Percentiles rank a stretch among this genome's conserved stretches.
Evolutionary conservation across 2,329 filamentous ascomycete species (phyloP).

Genomic region (Piedraia hortae): DNA sequence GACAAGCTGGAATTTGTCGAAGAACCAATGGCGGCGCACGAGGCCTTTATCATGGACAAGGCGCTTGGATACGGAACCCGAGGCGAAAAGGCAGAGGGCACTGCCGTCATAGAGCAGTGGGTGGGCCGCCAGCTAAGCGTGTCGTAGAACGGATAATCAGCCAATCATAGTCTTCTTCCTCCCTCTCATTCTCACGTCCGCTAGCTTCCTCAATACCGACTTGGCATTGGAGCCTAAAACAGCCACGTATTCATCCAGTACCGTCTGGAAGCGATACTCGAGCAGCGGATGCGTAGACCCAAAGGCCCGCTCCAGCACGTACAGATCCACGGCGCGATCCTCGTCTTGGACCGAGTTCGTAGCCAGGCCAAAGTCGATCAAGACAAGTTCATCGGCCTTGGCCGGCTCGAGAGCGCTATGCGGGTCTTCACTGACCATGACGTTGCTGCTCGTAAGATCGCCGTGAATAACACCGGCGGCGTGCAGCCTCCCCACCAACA

Average conservation of each 20-base stretch:
- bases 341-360: slow-evolving; percentile 60
- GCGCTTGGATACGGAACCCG: slow-evolving; percentile 15
- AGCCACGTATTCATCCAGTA: slow-evolving; percentile 46
- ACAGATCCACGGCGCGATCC: slow-evolving; percentile 83
- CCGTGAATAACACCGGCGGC: slow-evolving; percentile 71
- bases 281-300: slow-evolving; percentile 78
- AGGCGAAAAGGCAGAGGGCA: slow-evolving; percentile 13
- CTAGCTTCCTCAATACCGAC: slow-evolving; percentile 50
- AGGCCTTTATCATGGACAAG: slow-evolving; percentile 17
- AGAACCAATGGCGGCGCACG: slow-evolving; percentile 14
- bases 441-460: slow-evolving; percentile 87
- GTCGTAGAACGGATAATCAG: slow-evolving; percentile 19
- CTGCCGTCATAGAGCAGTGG: slow-evolving; percentile 15
- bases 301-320: slow-evolving; percentile 85
- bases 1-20: slow-evolving; percentile 11
- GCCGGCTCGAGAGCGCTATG: not conserved
- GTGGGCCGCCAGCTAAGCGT: too few relatives aligned
- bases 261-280: slow-evolving; percentile 53
- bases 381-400: slow-evolving; percentile 32
- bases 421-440: slow-evolving; percentile 38
- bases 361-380: slow-evolving; percentile 88
- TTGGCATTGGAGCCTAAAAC: slow-evolving; percentile 37
- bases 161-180: slow-evolving; percentile 95
- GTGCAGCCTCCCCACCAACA: slow-evolving; percentile 30
- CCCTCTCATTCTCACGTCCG: slow-evolving; percentile 80